Conservation (phyloP, 768 basidiomycete genomes). For the Xerocomellus amylosporus region DNA sequence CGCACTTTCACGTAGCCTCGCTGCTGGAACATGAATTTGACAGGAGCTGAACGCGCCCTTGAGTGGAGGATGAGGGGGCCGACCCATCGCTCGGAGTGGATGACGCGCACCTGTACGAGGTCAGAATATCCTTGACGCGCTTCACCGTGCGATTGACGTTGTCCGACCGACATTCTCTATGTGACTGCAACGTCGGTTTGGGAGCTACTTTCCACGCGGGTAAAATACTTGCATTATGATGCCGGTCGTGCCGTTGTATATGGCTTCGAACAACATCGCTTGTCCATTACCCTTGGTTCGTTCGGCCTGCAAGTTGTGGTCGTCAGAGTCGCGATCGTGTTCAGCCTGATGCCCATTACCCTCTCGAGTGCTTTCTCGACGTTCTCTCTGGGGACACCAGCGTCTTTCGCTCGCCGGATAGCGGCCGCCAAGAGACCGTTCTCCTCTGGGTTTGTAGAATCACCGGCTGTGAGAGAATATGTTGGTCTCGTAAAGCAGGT, state of each 20-base stretch:
- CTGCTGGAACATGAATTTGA: constrained; percentile 62
- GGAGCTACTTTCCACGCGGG: neutral
- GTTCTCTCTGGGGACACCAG: constrained; percentile 67
- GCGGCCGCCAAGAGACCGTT: constrained; percentile 53
- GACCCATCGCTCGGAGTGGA: neutral
- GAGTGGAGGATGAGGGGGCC: neutral
- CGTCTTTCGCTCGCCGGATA: constrained; percentile 53
- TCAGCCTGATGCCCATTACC: constrained; percentile 31
- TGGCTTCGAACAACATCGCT: constrained; percentile 56
- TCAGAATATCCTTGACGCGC: constrained; percentile 52
- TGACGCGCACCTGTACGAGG: constrained; percentile 42
- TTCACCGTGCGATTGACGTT: constrained; percentile 62
- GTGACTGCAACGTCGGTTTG: constrained; percentile 24
- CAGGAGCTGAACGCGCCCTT: constrained; percentile 61
- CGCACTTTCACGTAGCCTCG: constrained; percentile 51
- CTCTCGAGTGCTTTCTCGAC: constrained; percentile 59
- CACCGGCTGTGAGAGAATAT: constrained; percentile 42
- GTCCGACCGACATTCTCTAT: constrained; percentile 60
- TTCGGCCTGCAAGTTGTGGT: constrained; percentile 37
- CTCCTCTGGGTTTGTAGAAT: constrained; percentile 50
- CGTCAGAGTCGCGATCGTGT: neutral
- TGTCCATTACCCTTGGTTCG: constrained; percentile 50
- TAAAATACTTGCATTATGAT: constrained; percentile 53
- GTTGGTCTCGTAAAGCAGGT: neutral
- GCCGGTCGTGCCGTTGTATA: constrained; percentile 57